phyloP scores from a whole-genome alignment of 208 protist species.

The Acanthamoeba comandoni region DNA sequence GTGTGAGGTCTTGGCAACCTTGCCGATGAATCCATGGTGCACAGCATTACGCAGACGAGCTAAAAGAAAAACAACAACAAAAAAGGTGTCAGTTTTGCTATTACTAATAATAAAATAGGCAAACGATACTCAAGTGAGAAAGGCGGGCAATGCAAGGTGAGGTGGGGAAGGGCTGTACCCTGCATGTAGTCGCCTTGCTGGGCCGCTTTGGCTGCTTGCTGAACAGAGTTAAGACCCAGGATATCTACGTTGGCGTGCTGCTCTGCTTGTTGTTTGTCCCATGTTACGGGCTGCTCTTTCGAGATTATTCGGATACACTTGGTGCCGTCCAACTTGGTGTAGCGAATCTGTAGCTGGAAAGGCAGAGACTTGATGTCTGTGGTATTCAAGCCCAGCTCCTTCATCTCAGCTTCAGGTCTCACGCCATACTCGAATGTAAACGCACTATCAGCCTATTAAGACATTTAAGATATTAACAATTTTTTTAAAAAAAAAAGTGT shows the following conservation, averaged over 20 bases:
- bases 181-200: conserved; percentile 57
- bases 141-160: not conserved
- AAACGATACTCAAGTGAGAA: not conserved
- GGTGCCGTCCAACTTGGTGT: conserved; percentile 70
- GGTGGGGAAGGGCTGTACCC: not conserved
- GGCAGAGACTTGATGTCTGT: not conserved
- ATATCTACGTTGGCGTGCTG: conserved; percentile 40
- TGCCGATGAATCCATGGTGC: conserved; percentile 28
- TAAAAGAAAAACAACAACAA: not conserved
- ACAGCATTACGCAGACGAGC: conserved; percentile 53
- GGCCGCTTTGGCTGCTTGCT: conserved; percentile 57
- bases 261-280: conserved; percentile 36
- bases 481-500: no score
- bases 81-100: not conserved
- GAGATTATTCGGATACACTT: conserved; percentile 71
- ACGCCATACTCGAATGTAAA: conserved; percentile 55
- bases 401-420: not conserved
- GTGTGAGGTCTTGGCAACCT: conserved; percentile 14
- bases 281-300: conserved; percentile 4
- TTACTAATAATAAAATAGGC: not conserved
- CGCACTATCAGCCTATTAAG: not conserved
- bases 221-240: conserved; percentile 61
- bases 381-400: conserved; percentile 19
- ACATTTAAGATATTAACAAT: no score
- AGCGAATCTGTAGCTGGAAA: conserved; percentile 70